phyloP scores from a whole-genome alignment of 2,329 filamentous ascomycete species.

The Helminthosporium solani region DNA sequence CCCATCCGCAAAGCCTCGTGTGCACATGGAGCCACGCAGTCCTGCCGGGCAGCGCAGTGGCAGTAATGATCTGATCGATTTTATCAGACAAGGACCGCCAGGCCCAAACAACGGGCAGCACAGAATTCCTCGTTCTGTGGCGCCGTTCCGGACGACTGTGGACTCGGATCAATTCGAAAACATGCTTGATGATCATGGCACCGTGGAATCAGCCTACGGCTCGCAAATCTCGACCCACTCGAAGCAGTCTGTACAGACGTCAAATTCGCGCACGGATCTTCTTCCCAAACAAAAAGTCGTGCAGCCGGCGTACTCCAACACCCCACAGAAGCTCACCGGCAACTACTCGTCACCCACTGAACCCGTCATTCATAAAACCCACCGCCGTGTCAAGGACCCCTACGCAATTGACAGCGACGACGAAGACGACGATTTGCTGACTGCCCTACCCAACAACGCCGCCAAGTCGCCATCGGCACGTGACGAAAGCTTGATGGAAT shows the following conservation, averaged over 20 bases:
- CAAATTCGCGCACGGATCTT: slow-evolving; percentile 75
- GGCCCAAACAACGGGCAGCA: slow-evolving; percentile 59
- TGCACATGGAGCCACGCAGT: slow-evolving; percentile 60
- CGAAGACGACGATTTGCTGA: slow-evolving; percentile 56
- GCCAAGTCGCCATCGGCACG: slow-evolving; percentile 20
- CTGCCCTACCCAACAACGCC: slow-evolving; percentile 46
- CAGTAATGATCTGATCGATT: slow-evolving; percentile 83
- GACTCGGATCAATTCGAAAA: slow-evolving; percentile 73
- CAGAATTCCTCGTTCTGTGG: slow-evolving; percentile 78
- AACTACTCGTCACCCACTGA: slow-evolving; percentile 38
- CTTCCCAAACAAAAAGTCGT: slow-evolving; percentile 42
- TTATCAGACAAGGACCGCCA: slow-evolving; percentile 85
- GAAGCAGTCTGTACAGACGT: slow-evolving; percentile 56
- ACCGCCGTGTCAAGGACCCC: slow-evolving; percentile 77
- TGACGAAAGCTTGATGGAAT: slow-evolving; percentile 68
- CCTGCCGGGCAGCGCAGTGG: slow-evolving; percentile 68
- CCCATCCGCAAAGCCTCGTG: slow-evolving; percentile 26
- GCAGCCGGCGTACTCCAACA: slow-evolving; percentile 41
- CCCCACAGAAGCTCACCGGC: slow-evolving; percentile 37
- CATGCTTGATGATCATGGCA: slow-evolving; percentile 37
- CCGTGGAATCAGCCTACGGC: slow-evolving; percentile 37
- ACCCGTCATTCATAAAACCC: slow-evolving; percentile 69
- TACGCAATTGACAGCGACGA: slow-evolving; percentile 77
- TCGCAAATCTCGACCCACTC: slow-evolving; percentile 40
- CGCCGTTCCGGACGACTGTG: slow-evolving; percentile 81